Percentiles rank a stretch among this genome's conserved stretches.
Conservation (phyloP, 768 basidiomycete species). For the Serendipita sp. region DNA sequence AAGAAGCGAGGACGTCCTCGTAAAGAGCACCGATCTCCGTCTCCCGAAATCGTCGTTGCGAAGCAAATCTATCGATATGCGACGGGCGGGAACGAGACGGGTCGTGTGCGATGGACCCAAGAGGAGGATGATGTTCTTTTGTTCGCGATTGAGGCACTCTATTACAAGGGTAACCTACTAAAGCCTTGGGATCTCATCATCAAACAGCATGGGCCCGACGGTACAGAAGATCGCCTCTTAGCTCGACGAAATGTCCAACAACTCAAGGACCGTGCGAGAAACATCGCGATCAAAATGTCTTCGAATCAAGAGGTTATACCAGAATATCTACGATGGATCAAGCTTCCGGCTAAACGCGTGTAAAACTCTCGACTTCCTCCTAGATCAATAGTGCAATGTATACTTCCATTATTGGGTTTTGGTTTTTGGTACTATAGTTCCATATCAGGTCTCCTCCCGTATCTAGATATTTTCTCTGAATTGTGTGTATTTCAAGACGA, state of each 20-base stretch:
- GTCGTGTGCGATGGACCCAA: neutral
- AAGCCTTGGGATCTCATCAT: neutral
- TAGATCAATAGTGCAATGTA: no score
- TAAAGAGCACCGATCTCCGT: neutral
- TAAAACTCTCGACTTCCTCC: neutral
- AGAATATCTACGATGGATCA: neutral
- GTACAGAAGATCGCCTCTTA: neutral
- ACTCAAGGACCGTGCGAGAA: constrained; percentile 1
- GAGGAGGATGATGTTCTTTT: neutral
- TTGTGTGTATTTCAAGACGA: no score
- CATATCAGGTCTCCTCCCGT: neutral
- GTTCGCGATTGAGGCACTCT: neutral
- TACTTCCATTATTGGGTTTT: neutral
- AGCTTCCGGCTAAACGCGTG: neutral
- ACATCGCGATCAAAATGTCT: neutral
- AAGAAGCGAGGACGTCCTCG: constrained; percentile 2
- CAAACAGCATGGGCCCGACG: neutral
- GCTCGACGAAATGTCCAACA: neutral
- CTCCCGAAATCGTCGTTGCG: neutral
- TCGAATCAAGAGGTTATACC: neutral
- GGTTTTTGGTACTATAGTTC: neutral
- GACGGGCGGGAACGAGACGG: neutral
- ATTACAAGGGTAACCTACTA: neutral
- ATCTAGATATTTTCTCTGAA: no score
- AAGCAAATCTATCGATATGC: neutral